A percentile compares a stretch with the other conserved stretches of the same genome.
Evolutionary conservation across 2,329 filamentous ascomycete species (phyloP).

Genomic region (Ophiostoma perfectum): DNA sequence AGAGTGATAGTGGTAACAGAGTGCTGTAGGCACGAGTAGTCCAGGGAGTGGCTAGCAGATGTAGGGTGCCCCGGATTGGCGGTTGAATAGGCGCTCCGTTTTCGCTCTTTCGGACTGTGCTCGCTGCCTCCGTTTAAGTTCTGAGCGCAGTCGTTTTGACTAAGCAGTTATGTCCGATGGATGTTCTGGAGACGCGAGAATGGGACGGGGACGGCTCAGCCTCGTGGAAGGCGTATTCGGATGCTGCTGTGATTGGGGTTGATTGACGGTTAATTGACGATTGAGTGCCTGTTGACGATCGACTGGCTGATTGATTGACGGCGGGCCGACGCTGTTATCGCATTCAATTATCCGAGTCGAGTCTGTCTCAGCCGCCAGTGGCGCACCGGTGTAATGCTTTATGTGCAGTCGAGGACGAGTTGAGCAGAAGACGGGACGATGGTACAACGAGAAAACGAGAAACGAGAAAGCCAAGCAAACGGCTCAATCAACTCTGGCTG

Average conservation of each 20-base stretch:
- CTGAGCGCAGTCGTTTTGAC: too few relatives aligned
- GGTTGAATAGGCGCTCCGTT: background rate
- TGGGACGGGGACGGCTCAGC: background rate
- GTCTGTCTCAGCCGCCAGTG: too few relatives aligned
- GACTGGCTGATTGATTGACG: background rate
- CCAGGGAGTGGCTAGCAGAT: conserved; percentile 3
- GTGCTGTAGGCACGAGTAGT: background rate
- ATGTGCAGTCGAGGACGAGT: too few relatives aligned
- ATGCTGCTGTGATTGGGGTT: background rate
- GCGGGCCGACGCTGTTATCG: background rate
- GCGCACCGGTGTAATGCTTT: too few relatives aligned
- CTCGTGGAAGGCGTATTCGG: background rate
- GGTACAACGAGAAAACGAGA: too few relatives aligned
- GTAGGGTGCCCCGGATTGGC: conserved; percentile 8
- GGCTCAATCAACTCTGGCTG: background rate
- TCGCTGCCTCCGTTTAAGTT: too few relatives aligned
- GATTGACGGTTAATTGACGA: background rate
- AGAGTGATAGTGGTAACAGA: background rate
- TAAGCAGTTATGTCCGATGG: too few relatives aligned
- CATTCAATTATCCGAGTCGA: background rate
- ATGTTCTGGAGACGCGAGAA: too few relatives aligned
- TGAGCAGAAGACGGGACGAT: too few relatives aligned
- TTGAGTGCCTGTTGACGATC: too few relatives aligned
- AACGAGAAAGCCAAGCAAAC: background rate
- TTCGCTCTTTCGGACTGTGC: background rate